A percentile compares a stretch with the other conserved stretches of the same genome.
phyloP scores from a whole-genome alignment of 495 filamentous ascomycete genomes.

The Neurospora intermedia region DNA sequence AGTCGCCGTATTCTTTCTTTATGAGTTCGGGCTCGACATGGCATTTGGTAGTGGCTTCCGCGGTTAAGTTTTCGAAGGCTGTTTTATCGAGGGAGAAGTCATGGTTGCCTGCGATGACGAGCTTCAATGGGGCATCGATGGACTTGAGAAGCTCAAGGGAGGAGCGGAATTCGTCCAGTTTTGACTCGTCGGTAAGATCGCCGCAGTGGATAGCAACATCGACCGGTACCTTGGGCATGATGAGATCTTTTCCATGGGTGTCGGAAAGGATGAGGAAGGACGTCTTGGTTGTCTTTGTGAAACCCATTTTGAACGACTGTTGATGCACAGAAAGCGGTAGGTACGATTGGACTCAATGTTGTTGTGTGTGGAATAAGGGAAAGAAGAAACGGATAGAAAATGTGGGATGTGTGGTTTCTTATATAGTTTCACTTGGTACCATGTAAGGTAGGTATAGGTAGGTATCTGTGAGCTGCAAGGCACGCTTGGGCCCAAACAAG shows the following conservation, averaged over 20 bases:
- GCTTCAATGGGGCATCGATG: constrained; percentile 56
- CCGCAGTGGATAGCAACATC: constrained; percentile 67
- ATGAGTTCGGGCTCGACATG: constrained; percentile 11
- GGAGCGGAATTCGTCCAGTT: constrained; percentile 39
- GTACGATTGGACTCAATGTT: background rate
- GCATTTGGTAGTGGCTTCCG: background rate
- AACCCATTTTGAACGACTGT: background rate
- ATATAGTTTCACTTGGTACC: background rate
- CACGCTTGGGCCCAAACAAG: background rate
- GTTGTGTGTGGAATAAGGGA: background rate
- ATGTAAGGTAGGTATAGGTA: background rate
- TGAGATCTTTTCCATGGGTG: constrained; percentile 37
- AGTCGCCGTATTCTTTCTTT: constrained; percentile 11
- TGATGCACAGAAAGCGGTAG: background rate
- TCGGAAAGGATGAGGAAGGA: constrained; percentile 53
- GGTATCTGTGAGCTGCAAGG: background rate
- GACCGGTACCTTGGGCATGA: constrained; percentile 8
- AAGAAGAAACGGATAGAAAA: background rate
- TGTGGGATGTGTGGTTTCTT: background rate
- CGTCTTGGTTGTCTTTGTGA: constrained; percentile 9
- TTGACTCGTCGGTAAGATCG: constrained; percentile 58
- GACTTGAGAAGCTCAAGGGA: constrained; percentile 43
- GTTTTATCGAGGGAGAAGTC: constrained; percentile 59
- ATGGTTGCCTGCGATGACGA: constrained; percentile 77
- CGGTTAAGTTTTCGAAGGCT: constrained; percentile 12